phyloP scores from a whole-genome alignment of 768 basidiomycete species.

The Mycena capillaripes region DNA sequence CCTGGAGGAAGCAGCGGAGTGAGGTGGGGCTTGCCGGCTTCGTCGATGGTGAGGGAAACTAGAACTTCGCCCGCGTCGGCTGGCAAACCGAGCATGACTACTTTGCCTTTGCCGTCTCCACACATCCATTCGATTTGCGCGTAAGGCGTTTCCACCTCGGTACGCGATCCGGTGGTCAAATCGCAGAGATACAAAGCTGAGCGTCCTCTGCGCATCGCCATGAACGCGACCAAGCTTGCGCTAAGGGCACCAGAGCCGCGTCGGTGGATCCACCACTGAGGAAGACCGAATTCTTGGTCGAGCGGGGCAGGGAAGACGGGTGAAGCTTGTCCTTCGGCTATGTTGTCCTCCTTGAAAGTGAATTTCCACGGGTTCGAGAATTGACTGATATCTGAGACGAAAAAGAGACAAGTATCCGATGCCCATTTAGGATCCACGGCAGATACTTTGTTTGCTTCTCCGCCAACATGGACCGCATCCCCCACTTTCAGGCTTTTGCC shows the following conservation, averaged over 20 bases:
- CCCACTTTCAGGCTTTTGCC: neutral
- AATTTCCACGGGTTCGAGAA: slow-evolving; percentile 21
- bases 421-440: slow-evolving; percentile 20
- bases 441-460: neutral
- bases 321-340: neutral
- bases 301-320: neutral
- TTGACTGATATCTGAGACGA: slow-evolving; percentile 3
- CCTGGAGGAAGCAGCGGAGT: neutral
- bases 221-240: neutral
- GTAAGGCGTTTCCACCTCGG: neutral
- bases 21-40: neutral
- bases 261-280: slow-evolving; percentile 14
- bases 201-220: neutral
- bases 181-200: slow-evolving; percentile 14
- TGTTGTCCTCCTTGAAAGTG: neutral
- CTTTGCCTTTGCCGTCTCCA: neutral
- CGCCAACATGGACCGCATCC: neutral
- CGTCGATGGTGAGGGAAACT: neutral
- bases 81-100: slow-evolving; percentile 12
- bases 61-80: slow-evolving; percentile 18
- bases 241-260: slow-evolving; percentile 7
- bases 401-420: slow-evolving; percentile 1
- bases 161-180: neutral
- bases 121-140: slow-evolving; percentile 11
- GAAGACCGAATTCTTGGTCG: slow-evolving; percentile 13